A percentile compares a stretch with the other conserved stretches of the same genome.
phyloP scores from a whole-genome alignment of 352 stramenopile species.

The Globisporangium yorkense region DNA sequence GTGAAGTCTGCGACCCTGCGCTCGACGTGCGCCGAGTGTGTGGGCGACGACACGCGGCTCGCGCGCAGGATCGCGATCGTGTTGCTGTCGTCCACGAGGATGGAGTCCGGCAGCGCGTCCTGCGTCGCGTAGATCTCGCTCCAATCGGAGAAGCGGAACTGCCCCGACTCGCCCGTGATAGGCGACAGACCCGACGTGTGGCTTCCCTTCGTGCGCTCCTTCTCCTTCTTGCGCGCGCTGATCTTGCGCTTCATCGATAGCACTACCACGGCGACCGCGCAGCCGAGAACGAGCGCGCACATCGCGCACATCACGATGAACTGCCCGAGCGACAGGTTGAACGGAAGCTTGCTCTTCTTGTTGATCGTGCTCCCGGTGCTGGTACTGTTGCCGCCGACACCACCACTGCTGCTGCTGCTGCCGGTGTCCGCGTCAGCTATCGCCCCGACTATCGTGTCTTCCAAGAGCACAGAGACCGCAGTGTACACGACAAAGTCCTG shows the following conservation, averaged over 20 bases:
- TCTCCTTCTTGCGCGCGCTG: conserved; percentile 2
- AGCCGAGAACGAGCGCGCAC: conserved; percentile 17
- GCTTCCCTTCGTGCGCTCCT: conserved; percentile 7
- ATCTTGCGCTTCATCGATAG: conserved; percentile 11
- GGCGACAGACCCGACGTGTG: conserved; percentile 10
- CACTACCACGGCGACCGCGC: conserved; percentile 14
- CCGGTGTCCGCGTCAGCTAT: background rate
- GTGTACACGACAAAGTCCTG: conserved; percentile 32
- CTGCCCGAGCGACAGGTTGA: conserved; percentile 18
- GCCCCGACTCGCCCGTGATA: conserved; percentile 16
- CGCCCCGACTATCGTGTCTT: conserved; percentile 1
- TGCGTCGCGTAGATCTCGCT: conserved; percentile 37
- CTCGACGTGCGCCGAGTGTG: conserved; percentile 14
- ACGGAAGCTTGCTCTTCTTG: background rate
- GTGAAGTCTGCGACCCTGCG: conserved; percentile 41
- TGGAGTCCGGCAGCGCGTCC: conserved; percentile 26
- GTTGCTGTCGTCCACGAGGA: conserved; percentile 31
- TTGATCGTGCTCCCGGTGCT: background rate
- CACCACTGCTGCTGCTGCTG: background rate
- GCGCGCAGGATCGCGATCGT: conserved; percentile 44
- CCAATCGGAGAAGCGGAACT: conserved; percentile 36
- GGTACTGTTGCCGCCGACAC: background rate
- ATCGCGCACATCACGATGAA: conserved; percentile 19
- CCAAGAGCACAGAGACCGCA: conserved; percentile 2
- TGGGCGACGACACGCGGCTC: conserved; percentile 30